Conservation (phyloP, 208 protist genomes). For the Balamuthia mandrillaris region DNA sequence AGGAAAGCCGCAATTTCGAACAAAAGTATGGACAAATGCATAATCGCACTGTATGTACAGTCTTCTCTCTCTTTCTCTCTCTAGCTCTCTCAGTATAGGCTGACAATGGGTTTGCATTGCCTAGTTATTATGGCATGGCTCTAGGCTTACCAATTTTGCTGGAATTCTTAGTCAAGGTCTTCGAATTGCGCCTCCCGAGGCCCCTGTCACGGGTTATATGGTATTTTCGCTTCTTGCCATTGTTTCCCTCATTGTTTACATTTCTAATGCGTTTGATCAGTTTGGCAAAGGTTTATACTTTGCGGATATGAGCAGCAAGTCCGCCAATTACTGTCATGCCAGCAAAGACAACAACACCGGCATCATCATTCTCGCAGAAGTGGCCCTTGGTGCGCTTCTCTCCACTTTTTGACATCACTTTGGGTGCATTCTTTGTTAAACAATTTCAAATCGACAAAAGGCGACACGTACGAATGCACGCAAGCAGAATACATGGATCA, state of each 20-base stretch:
- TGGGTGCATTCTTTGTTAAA: too few species aligned
- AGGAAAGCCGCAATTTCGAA: too few species aligned
- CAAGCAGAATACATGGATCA: conserved; percentile 45
- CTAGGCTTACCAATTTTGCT: conserved; percentile 45
- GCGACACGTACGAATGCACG: not conserved
- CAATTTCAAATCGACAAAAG: too few species aligned
- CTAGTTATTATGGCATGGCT: conserved; percentile 43
- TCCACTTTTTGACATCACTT: conserved; percentile 30
- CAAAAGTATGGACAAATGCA: not conserved
- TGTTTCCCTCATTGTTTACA: not conserved
- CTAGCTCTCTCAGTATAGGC: not conserved
- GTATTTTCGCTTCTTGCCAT: not conserved
- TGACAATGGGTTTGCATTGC: not conserved
- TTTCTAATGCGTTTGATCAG: not conserved
- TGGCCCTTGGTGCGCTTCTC: conserved; percentile 35
- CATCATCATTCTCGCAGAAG: conserved; percentile 49
- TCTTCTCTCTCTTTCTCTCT: not conserved
- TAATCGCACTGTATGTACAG: not conserved
- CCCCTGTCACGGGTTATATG: conserved; percentile 60
- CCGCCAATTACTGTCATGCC: conserved; percentile 39
- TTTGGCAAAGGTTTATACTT: conserved; percentile 59
- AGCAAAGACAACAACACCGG: not conserved
- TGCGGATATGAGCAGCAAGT: conserved; percentile 39
- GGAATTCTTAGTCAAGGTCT: conserved; percentile 58
- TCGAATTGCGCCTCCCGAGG: conserved; percentile 56